Evolutionary conservation across 1,139 yeast species (phyloP).

Genomic region (Taphrina wiesneri): DNA sequence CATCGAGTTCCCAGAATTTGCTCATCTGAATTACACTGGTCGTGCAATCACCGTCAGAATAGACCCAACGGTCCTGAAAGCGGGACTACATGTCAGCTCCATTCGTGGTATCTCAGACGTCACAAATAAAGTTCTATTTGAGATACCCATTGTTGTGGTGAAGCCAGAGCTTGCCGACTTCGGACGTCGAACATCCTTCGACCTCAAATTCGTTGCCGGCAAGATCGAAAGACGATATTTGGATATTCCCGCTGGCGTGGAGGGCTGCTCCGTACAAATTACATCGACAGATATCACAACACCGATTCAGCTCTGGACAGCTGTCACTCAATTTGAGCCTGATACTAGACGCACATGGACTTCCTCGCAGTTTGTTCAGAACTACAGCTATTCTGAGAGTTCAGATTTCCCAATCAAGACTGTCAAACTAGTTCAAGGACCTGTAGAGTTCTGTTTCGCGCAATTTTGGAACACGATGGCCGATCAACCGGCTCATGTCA

Average conservation of each 20-base stretch:
- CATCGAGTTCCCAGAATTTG: slow-evolving; percentile 33
- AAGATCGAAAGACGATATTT: slow-evolving; percentile 34
- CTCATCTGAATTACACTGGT: slow-evolving; percentile 34
- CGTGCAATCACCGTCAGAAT: slow-evolving; percentile 33
- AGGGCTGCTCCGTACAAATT: slow-evolving; percentile 30
- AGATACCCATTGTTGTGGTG: slow-evolving; percentile 35
- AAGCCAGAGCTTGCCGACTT: slow-evolving; percentile 30
- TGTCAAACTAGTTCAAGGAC: slow-evolving; percentile 28
- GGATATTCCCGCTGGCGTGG: slow-evolving; percentile 35
- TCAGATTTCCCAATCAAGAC: slow-evolving; percentile 25
- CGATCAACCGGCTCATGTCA: slow-evolving; percentile 31
- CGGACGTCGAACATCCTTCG: slow-evolving; percentile 11
- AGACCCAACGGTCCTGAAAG: slow-evolving; percentile 30
- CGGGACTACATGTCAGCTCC: slow-evolving; percentile 33
- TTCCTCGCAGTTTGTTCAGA: slow-evolving; percentile 22
- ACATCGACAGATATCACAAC: slow-evolving; percentile 25
- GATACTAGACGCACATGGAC: slow-evolving; percentile 33
- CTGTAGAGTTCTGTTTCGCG: slow-evolving; percentile 37
- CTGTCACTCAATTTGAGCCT: slow-evolving; percentile 32
- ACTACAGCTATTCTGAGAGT: slow-evolving; percentile 17
- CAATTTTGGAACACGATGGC: slow-evolving; percentile 36
- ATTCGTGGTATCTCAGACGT: slow-evolving; percentile 23
- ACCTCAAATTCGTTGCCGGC: slow-evolving; percentile 29
- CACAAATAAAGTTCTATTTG: slow-evolving; percentile 28
- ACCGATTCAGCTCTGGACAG: slow-evolving; percentile 31